phyloP scores from a whole-genome alignment of 495 filamentous ascomycete genomes.

The Neurospora cerealis region DNA sequence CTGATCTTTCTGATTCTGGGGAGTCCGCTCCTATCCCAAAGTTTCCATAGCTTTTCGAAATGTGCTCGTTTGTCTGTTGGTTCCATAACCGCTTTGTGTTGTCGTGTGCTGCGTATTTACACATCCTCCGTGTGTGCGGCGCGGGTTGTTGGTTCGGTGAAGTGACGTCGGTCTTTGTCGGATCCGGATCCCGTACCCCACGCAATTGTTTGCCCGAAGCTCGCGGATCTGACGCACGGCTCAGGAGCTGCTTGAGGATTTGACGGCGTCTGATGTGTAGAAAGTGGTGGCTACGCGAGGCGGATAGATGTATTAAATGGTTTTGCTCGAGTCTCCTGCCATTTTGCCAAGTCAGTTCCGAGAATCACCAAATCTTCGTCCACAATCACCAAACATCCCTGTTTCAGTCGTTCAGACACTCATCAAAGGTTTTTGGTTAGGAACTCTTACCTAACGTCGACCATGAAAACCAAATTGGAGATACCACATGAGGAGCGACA shows the following conservation, averaged over 20 bases:
- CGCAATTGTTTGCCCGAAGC: too few relatives aligned
- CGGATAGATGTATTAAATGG: background rate
- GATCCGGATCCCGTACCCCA: background rate
- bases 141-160: background rate
- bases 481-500: too few relatives aligned
- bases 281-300: background rate
- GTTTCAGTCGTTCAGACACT: too few relatives aligned
- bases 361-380: background rate
- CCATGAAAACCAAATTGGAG: too few relatives aligned
- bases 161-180: background rate
- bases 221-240: background rate
- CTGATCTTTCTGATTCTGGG: background rate
- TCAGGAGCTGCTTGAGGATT: background rate
- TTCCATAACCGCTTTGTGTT: background rate
- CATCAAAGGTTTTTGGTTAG: too few relatives aligned
- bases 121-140: background rate
- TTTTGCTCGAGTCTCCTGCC: background rate
- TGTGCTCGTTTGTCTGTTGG: background rate
- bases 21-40: background rate
- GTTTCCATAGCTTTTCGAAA: background rate
- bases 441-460: too few relatives aligned
- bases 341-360: background rate
- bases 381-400: too few relatives aligned
- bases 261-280: background rate
- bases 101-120: background rate